Base-by-base conservation (phyloP, 371 early-diverging fungal genomes). In the Paramicrosporidium saccamoebae region DNA sequence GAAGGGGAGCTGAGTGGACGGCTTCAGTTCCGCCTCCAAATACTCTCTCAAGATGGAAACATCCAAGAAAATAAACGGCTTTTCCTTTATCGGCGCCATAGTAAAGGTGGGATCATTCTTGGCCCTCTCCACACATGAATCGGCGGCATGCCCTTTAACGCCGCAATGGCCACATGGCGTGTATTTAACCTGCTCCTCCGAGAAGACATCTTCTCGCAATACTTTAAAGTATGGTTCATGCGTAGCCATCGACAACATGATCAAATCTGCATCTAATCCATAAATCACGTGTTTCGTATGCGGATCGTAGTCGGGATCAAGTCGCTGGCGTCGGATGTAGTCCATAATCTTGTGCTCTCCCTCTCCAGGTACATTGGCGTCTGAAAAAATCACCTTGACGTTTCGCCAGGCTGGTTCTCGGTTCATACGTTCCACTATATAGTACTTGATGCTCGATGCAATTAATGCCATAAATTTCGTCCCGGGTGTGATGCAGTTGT, bases 341-440 rank as follows among this genome's bases (percentile, higher is more conserved):
- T 78, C 75, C 82, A 94, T 88, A 32, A 98, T 84, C 44, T 98
- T 98, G 44, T 97, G 98, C 44, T 97, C 98, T 29, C 99, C 99
- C 55, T 98, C 99, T 25, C 99, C 98, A 3, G 96, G 90, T 1
- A 90, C 90, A 13, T 65, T 71, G 13, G 82, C 78, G 41, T 84
- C 88, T 0, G 84, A 82, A 12, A 96, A 46, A 21, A 98, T 59
- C 2, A 90, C 66, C 33, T 82, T 79, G 15, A 74, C 29, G 18
- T 72, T 55, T 39, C 54, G 57, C 90, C 92, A 96, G 2, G 62
- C 63, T 5, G 72, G 68, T 36, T 90, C 75, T 10, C 44, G 55
- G 34, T 77, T 84, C 21, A 88, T 47, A 26, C 75, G 64, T 10
- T 62, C 48, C 19, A 73, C 69, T 14, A 94, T 53, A 40, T 84